phyloP scores from a whole-genome alignment of 2,329 filamentous ascomycete genomes.

The Fusarium agapanthi region DNA sequence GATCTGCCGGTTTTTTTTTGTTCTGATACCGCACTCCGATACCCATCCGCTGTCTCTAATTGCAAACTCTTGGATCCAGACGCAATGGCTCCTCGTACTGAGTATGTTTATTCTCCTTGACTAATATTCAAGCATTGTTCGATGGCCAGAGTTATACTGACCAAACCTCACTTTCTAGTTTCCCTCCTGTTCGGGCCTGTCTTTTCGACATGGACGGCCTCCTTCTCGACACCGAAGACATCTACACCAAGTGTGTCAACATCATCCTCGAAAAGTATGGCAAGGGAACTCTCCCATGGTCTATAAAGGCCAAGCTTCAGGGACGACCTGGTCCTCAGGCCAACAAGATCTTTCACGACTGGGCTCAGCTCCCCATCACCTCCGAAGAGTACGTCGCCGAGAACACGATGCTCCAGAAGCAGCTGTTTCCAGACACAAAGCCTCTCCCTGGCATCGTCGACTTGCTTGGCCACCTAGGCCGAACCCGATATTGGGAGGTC shows the following conservation, averaged over 20 bases:
- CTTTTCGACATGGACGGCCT: slow-evolving; percentile 99
- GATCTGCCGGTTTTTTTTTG: neutral
- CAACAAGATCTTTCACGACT: slow-evolving; percentile 70
- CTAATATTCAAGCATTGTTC: neutral
- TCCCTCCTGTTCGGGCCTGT: slow-evolving; percentile 85
- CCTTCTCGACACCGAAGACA: slow-evolving; percentile 90
- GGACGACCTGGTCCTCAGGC: slow-evolving; percentile 64
- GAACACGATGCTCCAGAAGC: slow-evolving; percentile 69
- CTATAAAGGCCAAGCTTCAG: slow-evolving; percentile 86
- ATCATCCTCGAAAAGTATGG: slow-evolving; percentile 79
- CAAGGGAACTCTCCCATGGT: slow-evolving; percentile 84
- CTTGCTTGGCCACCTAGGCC: slow-evolving; percentile 69
- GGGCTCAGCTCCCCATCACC: slow-evolving; percentile 85
- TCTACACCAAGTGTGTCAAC: slow-evolving; percentile 87
- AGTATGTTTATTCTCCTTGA: slow-evolving; percentile 48
- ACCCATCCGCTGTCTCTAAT: neutral
- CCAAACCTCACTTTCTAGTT: slow-evolving; percentile 56
- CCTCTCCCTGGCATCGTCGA: slow-evolving; percentile 80
- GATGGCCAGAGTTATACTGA: neutral
- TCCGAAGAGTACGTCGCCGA: slow-evolving; percentile 71
- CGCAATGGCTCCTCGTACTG: slow-evolving; percentile 55
- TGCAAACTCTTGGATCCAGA: neutral
- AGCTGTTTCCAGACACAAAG: slow-evolving; percentile 77
- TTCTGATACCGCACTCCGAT: neutral
- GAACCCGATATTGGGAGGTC: slow-evolving; percentile 60